Base-by-base conservation (phyloP, 2,329 filamentous ascomycete species). In the Arthrobotrys sinensis region DNA sequence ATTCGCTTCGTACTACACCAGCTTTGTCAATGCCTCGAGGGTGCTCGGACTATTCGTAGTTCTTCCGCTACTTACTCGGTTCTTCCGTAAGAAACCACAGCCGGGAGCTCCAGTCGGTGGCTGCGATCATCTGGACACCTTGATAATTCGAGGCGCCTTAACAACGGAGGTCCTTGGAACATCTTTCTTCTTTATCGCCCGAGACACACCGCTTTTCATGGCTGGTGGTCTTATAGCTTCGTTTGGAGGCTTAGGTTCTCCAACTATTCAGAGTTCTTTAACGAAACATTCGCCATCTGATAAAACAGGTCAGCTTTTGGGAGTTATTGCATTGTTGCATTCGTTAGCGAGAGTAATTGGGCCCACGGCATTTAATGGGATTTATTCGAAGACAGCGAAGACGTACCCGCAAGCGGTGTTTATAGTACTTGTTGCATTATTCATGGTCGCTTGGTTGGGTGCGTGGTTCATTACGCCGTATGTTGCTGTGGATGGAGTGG, bases 281-380 rank as follows among this genome's bases (percentile, higher is more conserved):
- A 97, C 94, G 19, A 98, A 97, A 83, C 96, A 98, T 83, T 91
- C 98, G 0, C 93, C 94, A 0, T 87, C 90, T 0, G 92, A 96
- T 80, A 89, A 89, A 55, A 91, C 96, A 0, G 96, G 96, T 0
- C 91, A 96, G 83, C 86, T 98, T n/a, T 88, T 99, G 0, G 96
- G 96, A 21, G 94, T 94, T 0, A 91, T 91, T 14, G 96, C 95
- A 0, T 86, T 98, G 79, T 85, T 98, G 73, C 95, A 98, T 84
- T 92, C 93, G 0, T 85, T 97, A 40, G 89, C 50, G 11, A 66
- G 73, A 16, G 73, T 77, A 93, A 0, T 77, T 5, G 73, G 73
- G 4, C 73, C 73, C 0, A 71, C 73, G 32, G 83, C 95, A 0
- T 97, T 97, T 85, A 97, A 96, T 82, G 89, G 92, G 4, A 89